Percentiles rank a stretch among this genome's conserved stretches.
Conservation (phyloP, 2,329 filamentous ascomycete species). For the Basipetospora sp. region DNA sequence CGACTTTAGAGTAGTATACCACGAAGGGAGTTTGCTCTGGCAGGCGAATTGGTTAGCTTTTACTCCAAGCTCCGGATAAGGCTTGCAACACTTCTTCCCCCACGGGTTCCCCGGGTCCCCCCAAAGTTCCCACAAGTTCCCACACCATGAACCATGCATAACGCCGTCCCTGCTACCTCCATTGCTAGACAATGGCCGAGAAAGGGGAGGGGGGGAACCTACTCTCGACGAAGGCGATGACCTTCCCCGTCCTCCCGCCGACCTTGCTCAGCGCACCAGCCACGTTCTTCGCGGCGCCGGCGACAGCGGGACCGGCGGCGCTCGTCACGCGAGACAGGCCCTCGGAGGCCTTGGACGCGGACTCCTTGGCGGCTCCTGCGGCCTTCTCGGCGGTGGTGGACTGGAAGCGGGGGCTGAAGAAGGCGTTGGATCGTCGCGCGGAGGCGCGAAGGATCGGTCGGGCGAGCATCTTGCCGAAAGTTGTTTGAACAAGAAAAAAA, state of each 20-base stretch:
- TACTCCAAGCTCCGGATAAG: too few relatives aligned
- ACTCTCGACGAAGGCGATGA: slow-evolving; percentile 77
- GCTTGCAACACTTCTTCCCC: too few relatives aligned
- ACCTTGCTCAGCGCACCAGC: slow-evolving; percentile 55
- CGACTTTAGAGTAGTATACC: slow-evolving; percentile 84
- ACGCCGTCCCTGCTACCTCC: too few relatives aligned
- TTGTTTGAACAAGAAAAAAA: neutral
- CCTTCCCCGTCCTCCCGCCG: slow-evolving; percentile 67
- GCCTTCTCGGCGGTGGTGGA: slow-evolving; percentile 38
- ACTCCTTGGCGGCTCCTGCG: slow-evolving; percentile 26
- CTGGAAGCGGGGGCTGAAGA: slow-evolving; percentile 41
- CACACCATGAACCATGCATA: too few relatives aligned
- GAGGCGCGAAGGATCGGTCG: slow-evolving; percentile 29
- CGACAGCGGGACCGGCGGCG: slow-evolving; percentile 63
- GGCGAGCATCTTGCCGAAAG: slow-evolving; percentile 18
- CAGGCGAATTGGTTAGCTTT: too few relatives aligned
- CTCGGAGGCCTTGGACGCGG: slow-evolving; percentile 47
- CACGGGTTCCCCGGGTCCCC: too few relatives aligned
- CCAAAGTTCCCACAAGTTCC: too few relatives aligned
- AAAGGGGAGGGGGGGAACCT: slow-evolving; percentile 25
- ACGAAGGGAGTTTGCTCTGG: slow-evolving; percentile 78
- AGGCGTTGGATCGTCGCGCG: slow-evolving; percentile 28
- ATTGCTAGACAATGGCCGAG: too few relatives aligned
- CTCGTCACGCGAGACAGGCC: slow-evolving; percentile 70
- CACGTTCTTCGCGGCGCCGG: slow-evolving; percentile 54